Percentiles rank a stretch among this genome's conserved stretches.
Conservation (phyloP, 2,329 filamentous ascomycete species). For the Pestalotiopsis sp. region DNA sequence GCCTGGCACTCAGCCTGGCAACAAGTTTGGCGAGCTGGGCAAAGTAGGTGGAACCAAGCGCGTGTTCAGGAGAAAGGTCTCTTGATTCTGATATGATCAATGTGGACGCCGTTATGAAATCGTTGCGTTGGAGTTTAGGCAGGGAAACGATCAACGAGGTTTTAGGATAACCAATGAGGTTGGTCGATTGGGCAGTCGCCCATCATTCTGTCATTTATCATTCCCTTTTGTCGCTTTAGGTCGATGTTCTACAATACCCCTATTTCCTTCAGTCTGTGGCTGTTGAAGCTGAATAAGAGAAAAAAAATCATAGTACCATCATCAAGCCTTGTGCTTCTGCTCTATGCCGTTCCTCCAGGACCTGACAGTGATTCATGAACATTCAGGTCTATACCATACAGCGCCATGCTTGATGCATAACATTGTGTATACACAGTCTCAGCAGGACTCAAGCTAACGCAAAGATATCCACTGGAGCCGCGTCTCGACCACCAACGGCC, state of each 20-base stretch:
- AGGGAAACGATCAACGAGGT: not conserved
- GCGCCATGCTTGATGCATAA: too few species aligned
- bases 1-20: slow-evolving; percentile 7
- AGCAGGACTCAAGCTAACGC: not conserved
- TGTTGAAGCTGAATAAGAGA: not conserved
- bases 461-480: not conserved
- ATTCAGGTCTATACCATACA: too few species aligned
- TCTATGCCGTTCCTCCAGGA: not conserved
- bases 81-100: not conserved
- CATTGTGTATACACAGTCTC: too few species aligned
- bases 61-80: slow-evolving; percentile 58
- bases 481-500: not conserved
- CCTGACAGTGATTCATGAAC: too few species aligned
- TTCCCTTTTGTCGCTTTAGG: not conserved
- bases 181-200: not conserved
- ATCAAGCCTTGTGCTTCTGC: not conserved
- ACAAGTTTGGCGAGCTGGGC: slow-evolving; percentile 69
- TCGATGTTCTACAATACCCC: not conserved
- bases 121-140: slow-evolving; percentile 4
- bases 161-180: not conserved
- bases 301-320: not conserved
- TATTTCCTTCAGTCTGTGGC: not conserved
- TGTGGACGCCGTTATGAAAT: slow-evolving; percentile 3
- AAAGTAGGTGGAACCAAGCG: slow-evolving; percentile 75
- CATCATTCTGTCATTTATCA: not conserved